phyloP scores from a whole-genome alignment of 176 grass and related monocot species.

The Alopecurus myosuroides region DNA sequence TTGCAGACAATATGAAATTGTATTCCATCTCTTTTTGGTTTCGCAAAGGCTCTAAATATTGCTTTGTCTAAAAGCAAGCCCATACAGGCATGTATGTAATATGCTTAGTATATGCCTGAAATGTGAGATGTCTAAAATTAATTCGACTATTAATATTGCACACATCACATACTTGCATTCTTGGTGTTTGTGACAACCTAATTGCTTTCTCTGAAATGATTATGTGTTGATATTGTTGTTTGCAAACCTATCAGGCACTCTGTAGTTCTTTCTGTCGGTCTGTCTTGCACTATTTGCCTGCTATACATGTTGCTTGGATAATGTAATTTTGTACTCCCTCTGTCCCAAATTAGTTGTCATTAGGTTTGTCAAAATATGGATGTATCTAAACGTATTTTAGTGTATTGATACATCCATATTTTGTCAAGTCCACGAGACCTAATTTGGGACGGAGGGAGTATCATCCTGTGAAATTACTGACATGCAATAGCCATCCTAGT shows the following conservation, averaged over 20 bases:
- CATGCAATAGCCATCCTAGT: not conserved
- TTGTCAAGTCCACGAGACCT: too few species aligned
- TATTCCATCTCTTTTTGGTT: conserved; percentile 9
- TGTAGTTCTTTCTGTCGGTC: not conserved
- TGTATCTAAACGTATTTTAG: too few species aligned
- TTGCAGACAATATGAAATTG: not conserved
- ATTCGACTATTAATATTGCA: conserved; percentile 2
- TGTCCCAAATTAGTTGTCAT: too few species aligned
- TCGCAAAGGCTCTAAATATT: not conserved
- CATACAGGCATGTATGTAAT: not conserved
- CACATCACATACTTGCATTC: not conserved
- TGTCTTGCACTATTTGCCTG: not conserved
- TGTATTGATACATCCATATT: too few species aligned
- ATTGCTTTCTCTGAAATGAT: not conserved
- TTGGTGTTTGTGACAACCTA: not conserved
- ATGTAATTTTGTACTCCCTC: not conserved
- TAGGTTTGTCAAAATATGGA: too few species aligned
- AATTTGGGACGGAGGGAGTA: too few species aligned
- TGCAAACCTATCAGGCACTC: conserved; percentile 2
- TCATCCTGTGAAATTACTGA: not conserved
- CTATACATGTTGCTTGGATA: not conserved
- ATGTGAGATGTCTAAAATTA: conserved; percentile 13
- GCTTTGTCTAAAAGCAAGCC: not conserved
- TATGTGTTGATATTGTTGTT: not conserved
- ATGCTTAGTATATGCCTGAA: not conserved